Evolutionary conservation across 176 grass and related monocot species (phyloP).

Genomic region (Triticum aestivum): IWGSC_CS_RefSeq_v2.1 NC_057803.1:483637426-483637925

Average conservation of each 20-base stretch:
- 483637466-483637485: neutral
- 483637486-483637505: neutral
- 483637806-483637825: slow-evolving; percentile 1
- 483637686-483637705: neutral
- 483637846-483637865: neutral
- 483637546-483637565: neutral
- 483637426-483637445: neutral
- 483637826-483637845: neutral
- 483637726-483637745: neutral
- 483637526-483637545: neutral
- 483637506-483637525: neutral
- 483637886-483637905: neutral
- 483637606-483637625: neutral
- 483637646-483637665: neutral
- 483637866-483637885: neutral
- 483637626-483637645: neutral
- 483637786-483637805: neutral
- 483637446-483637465: neutral
- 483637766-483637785: neutral
- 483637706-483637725: neutral
- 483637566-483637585: neutral
- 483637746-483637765: neutral
- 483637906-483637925: neutral
- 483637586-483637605: neutral
- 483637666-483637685: neutral